A percentile compares a stretch with the other conserved stretches of the same genome.
Evolutionary conservation across 148 eudicot species (phyloP).

Genomic region (Chenopodium album): DNA sequence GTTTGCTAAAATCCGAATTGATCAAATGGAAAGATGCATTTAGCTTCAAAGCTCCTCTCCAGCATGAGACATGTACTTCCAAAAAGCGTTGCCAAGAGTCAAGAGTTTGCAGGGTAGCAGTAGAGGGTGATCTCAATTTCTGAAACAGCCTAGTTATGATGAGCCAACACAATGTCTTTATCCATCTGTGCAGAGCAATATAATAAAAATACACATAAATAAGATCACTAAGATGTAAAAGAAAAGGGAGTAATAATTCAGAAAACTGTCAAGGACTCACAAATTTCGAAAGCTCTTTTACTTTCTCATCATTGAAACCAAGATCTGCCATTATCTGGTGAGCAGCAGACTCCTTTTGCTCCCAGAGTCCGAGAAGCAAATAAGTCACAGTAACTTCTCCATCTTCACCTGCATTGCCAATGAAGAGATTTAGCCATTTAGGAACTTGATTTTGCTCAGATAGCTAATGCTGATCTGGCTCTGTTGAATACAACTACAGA

Average conservation of each 20-base stretch:
- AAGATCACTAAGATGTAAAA: neutral
- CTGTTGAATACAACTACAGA: neutral
- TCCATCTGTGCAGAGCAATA: conserved; percentile 52
- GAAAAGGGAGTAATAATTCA: neutral
- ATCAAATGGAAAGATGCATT: conserved; percentile 10
- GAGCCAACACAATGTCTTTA: conserved; percentile 56
- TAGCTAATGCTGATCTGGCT: neutral
- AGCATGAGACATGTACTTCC: neutral
- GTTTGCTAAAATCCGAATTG: neutral
- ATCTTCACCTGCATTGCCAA: conserved; percentile 55
- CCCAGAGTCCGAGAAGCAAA: conserved; percentile 83
- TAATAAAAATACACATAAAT: neutral
- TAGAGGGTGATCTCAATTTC: conserved; percentile 6
- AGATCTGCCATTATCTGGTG: conserved; percentile 55
- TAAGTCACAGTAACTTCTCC: conserved; percentile 74
- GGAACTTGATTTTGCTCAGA: neutral
- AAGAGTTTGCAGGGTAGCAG: conserved; percentile 6
- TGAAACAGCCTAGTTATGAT: conserved; percentile 37
- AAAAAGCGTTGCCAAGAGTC: conserved; percentile 12
- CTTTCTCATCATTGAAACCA: conserved; percentile 82
- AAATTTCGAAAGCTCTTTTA: conserved; percentile 68
- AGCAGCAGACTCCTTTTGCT: conserved; percentile 71
- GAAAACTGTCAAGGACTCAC: conserved; percentile 41
- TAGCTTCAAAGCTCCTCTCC: neutral
- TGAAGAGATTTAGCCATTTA: neutral